These are phyloP conservation scores for Alternaria viburni DNA, from an alignment of 2,329 filamentous ascomycete species.

Conservation along the genomic window DNA sequence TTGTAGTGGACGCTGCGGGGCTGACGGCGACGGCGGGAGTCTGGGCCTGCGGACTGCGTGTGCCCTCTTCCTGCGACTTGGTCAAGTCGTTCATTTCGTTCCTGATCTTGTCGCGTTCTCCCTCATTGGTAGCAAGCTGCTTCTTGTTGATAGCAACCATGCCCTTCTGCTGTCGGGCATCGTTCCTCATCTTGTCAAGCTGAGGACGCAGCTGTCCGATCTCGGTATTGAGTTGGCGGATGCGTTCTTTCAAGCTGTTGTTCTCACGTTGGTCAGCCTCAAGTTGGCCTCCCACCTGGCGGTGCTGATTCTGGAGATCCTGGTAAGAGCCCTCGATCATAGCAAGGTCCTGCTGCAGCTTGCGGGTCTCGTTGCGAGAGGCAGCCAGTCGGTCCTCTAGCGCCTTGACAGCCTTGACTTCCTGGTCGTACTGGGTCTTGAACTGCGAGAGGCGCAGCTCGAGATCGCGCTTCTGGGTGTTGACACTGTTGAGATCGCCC, in stretches of 20 bases:
- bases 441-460: slow-evolving; percentile 88
- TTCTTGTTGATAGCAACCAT: slow-evolving; percentile 99
- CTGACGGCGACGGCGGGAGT: slow-evolving; percentile 66
- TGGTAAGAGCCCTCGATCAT: slow-evolving; percentile 80
- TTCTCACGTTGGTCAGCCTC: slow-evolving; percentile 92
- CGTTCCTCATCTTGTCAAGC: slow-evolving; percentile 89
- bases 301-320: slow-evolving; percentile 83
- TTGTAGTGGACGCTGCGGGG: slow-evolving; percentile 67
- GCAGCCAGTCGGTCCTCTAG: slow-evolving; percentile 82
- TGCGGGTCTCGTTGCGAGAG: slow-evolving; percentile 80
- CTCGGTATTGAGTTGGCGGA: slow-evolving; percentile 81
- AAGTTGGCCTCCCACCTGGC: slow-evolving; percentile 74
- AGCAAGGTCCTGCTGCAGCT: slow-evolving; percentile 82
- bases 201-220: slow-evolving; percentile 84
- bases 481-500: slow-evolving; percentile 80
- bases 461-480: slow-evolving; percentile 88
- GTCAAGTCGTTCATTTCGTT: slow-evolving; percentile 73
- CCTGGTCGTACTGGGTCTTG: slow-evolving; percentile 87
- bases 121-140: slow-evolving; percentile 87
- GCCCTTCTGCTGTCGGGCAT: slow-evolving; percentile 93
- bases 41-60: slow-evolving; percentile 41
- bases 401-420: slow-evolving; percentile 82
- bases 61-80: slow-evolving; percentile 65
- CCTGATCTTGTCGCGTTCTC: slow-evolving; percentile 86
- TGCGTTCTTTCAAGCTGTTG: slow-evolving; percentile 81